Evolutionary conservation across 176 grass and related monocot genomes (phyloP).

Genomic region (Musa itinerans): DNA sequence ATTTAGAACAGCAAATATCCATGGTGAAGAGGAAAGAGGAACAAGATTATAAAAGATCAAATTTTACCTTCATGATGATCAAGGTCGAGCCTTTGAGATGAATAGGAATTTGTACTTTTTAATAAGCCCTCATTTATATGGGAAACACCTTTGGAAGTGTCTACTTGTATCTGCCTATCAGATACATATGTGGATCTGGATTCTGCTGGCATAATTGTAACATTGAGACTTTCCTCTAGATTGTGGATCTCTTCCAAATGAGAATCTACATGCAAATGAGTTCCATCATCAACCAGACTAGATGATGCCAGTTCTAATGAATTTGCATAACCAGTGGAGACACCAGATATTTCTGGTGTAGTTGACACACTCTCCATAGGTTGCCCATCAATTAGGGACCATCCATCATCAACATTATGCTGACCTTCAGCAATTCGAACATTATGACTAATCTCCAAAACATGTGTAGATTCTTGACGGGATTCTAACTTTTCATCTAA

Average conservation of each 20-base stretch:
- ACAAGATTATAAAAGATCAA: background rate
- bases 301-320: slow-evolving; percentile 15
- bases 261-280: slow-evolving; percentile 18
- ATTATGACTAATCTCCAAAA: slow-evolving; percentile 31
- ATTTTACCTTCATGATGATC: slow-evolving; percentile 48
- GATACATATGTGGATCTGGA: slow-evolving; percentile 22
- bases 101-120: slow-evolving; percentile 36
- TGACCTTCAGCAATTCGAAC: slow-evolving; percentile 22
- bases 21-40: too few relatives aligned
- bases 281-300: slow-evolving; percentile 26
- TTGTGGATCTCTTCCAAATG: slow-evolving; percentile 25
- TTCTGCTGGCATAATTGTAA: slow-evolving; percentile 21
- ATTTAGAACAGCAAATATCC: background rate
- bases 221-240: slow-evolving; percentile 9
- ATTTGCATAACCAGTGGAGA: slow-evolving; percentile 14
- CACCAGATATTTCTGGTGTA: slow-evolving; percentile 34
- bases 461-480: slow-evolving; percentile 34
- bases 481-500: slow-evolving; percentile 31
- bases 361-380: slow-evolving; percentile 17
- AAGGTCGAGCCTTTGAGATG: slow-evolving; percentile 39
- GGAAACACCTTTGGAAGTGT: slow-evolving; percentile 37
- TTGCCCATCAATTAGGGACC: slow-evolving; percentile 45
- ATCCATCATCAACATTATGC: slow-evolving; percentile 44
- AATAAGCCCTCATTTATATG: slow-evolving; percentile 44
- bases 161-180: slow-evolving; percentile 40